Evolutionary conservation across 495 filamentous ascomycete species (phyloP).

Genomic region (Baudoinia panamericana): DNA sequence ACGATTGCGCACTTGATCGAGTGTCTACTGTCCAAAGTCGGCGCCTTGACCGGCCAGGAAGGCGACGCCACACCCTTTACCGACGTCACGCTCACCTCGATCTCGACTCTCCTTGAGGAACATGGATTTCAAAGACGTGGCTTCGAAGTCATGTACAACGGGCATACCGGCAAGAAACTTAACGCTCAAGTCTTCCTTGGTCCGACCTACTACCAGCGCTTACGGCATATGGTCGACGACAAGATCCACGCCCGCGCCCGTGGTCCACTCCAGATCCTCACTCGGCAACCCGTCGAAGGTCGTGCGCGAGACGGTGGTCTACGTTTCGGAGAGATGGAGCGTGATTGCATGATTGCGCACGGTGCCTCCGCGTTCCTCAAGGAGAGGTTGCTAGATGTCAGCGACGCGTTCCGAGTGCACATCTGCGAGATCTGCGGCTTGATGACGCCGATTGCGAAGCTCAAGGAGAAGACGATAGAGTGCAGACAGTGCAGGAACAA

Average conservation of each 20-base stretch:
- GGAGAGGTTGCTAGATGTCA: constrained; percentile 92
- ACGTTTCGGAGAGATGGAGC: constrained; percentile 99
- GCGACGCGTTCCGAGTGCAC: constrained; percentile 95
- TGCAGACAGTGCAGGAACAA: constrained; percentile 97
- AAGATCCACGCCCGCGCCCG: constrained; percentile 97
- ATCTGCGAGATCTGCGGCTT: constrained; percentile 97
- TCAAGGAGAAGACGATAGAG: constrained; percentile 87
- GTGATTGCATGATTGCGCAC: constrained; percentile 99
- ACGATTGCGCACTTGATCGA: constrained; percentile 99
- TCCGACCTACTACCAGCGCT: constrained; percentile 96
- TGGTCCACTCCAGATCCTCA: constrained; percentile 93
- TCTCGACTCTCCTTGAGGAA: constrained; percentile 80
- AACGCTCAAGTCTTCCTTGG: constrained; percentile 92
- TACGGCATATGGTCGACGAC: constrained; percentile 99
- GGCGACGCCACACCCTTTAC: constrained; percentile 98
- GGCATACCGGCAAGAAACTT: constrained; percentile 86
- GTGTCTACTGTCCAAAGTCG: constrained; percentile 91
- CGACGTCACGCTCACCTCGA: constrained; percentile 85
- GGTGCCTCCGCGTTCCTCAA: constrained; percentile 93
- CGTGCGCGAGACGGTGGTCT: constrained; percentile 94
- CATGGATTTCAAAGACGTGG: constrained; percentile 93
- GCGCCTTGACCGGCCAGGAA: constrained; percentile 76
- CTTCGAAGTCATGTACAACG: constrained; percentile 98
- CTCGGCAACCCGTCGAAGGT: constrained; percentile 95
- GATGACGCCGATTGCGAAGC: constrained; percentile 97